phyloP scores from a whole-genome alignment of 1,284 basidiomycete genomes.

The Psilocybe mexicana region DNA sequence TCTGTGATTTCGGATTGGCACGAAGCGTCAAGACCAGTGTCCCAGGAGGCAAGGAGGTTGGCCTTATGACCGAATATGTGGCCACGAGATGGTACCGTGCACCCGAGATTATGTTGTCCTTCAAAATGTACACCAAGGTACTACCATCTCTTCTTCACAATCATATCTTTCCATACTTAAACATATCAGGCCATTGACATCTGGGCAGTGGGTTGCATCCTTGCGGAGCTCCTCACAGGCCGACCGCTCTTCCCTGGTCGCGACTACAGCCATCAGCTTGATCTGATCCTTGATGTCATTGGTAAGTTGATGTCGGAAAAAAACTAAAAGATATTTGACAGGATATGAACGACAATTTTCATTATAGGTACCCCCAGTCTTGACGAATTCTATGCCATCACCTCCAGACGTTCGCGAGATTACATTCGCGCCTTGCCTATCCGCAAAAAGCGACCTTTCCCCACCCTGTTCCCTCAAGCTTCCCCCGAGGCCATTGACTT shows the following conservation, averaged over 20 bases:
- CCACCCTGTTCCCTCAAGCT: constrained; percentile 46
- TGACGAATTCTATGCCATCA: constrained; percentile 88
- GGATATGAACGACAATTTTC: background rate
- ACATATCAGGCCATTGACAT: constrained; percentile 68
- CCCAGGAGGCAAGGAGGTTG: constrained; percentile 63
- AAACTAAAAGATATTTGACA: background rate
- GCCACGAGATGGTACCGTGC: constrained; percentile 60
- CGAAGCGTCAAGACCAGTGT: constrained; percentile 66
- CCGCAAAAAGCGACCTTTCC: constrained; percentile 59
- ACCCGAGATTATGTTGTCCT: constrained; percentile 87
- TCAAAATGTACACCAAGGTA: constrained; percentile 80
- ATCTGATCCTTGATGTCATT: constrained; percentile 85
- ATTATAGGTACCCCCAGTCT: constrained; percentile 71
- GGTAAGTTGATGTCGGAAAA: constrained; percentile 36
- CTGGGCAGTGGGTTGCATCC: constrained; percentile 88
- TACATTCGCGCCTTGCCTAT: constrained; percentile 82
- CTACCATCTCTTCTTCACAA: background rate
- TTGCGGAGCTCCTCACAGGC: constrained; percentile 84
- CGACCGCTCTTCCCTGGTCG: constrained; percentile 86
- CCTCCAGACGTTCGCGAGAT: constrained; percentile 79
- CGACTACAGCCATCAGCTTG: constrained; percentile 87
- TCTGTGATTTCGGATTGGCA: constrained; percentile 85
- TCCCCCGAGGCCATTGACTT: constrained; percentile 82
- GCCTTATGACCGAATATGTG: constrained; percentile 84
- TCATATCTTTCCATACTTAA: background rate